Percentiles rank a stretch among this genome's conserved stretches.
Evolutionary conservation across 805 yeast genomes (phyloP).

Genomic region (Myxozyma neglecta): DNA sequence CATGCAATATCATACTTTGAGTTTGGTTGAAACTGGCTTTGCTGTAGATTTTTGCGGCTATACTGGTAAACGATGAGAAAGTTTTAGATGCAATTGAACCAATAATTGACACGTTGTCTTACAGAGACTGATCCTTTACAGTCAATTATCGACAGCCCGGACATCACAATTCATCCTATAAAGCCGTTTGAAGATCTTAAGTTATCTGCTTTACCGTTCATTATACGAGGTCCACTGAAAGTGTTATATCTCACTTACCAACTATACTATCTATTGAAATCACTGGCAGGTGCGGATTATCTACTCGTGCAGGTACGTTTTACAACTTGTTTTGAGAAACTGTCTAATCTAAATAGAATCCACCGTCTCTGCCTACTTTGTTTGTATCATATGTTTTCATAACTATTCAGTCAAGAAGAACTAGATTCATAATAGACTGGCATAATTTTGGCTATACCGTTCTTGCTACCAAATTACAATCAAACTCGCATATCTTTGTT

Average conservation of each 20-base stretch:
- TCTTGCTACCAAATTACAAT: slow-evolving; percentile 59
- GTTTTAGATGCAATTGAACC: background rate
- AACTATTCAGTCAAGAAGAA: slow-evolving; percentile 49
- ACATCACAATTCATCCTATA: slow-evolving; percentile 38
- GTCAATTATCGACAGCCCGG: slow-evolving; percentile 33
- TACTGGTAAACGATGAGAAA: slow-evolving; percentile 32
- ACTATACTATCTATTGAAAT: slow-evolving; percentile 47
- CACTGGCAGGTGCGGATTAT: slow-evolving; percentile 61
- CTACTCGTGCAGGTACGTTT: slow-evolving; percentile 50
- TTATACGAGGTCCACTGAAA: slow-evolving; percentile 59
- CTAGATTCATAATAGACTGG: slow-evolving; percentile 86
- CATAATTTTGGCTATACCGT: slow-evolving; percentile 90
- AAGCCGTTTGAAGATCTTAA: slow-evolving; percentile 34
- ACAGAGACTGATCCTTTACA: slow-evolving; percentile 31
- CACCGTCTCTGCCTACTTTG: slow-evolving; percentile 86
- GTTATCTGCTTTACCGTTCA: slow-evolving; percentile 48
- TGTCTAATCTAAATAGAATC: slow-evolving; percentile 51
- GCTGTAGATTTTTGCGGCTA: slow-evolving; percentile 86
- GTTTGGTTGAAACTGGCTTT: slow-evolving; percentile 68
- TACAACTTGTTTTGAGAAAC: background rate
- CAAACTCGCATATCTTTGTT: slow-evolving; percentile 59
- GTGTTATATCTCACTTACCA: slow-evolving; percentile 48
- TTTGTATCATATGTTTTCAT: slow-evolving; percentile 60
- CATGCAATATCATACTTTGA: slow-evolving; percentile 84
- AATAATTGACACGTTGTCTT: background rate